These are phyloP conservation scores for Polyrhizophydium stewartii DNA, from an alignment of 371 early-diverging fungal species.

Conservation along the genomic window DNA sequence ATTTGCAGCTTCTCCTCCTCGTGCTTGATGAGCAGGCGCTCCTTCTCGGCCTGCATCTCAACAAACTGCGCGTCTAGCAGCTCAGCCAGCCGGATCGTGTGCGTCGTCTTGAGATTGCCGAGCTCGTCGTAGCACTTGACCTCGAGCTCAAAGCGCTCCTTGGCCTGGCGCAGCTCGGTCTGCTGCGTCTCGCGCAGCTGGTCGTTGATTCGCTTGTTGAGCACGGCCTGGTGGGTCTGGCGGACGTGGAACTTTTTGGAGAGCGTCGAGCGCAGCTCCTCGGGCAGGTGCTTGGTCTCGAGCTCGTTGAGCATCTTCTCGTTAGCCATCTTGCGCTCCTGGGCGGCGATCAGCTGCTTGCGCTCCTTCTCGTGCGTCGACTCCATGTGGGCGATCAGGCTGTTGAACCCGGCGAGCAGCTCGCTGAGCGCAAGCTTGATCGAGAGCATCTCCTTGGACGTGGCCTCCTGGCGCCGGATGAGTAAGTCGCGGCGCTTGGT, in stretches of 20 bases:
- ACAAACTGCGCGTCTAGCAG: constrained; percentile 4
- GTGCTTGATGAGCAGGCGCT: constrained; percentile 5
- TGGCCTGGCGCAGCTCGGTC: constrained; percentile 28
- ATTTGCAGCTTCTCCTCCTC: constrained; percentile 7
- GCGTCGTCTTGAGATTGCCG: not conserved
- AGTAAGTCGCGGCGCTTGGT: constrained; percentile 15
- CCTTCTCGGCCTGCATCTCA: constrained; percentile 18
- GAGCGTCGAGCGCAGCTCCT: constrained; percentile 19
- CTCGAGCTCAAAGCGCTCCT: constrained; percentile 33
- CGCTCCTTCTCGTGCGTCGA: constrained; percentile 23
- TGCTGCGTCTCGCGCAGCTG: constrained; percentile 29
- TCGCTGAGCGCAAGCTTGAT: constrained; percentile 6
- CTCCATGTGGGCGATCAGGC: constrained; percentile 15
- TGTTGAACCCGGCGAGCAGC: constrained; percentile 15
- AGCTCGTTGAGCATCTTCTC: constrained; percentile 22
- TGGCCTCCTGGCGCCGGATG: constrained; percentile 17
- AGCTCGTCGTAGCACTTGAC: constrained; percentile 15
- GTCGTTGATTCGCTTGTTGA: constrained; percentile 32
- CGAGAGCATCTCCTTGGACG: constrained; percentile 2
- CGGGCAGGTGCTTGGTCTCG: constrained; percentile 22
- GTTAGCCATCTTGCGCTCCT: constrained; percentile 21
- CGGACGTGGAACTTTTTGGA: constrained; percentile 27
- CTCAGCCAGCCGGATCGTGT: constrained; percentile 7
- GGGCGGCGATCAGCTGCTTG: constrained; percentile 16
- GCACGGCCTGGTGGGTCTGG: constrained; percentile 16